These are phyloP conservation scores for Mimosa bimucronata DNA, from an alignment of 306 rosid genomes.

Conservation along the genomic window DNA sequence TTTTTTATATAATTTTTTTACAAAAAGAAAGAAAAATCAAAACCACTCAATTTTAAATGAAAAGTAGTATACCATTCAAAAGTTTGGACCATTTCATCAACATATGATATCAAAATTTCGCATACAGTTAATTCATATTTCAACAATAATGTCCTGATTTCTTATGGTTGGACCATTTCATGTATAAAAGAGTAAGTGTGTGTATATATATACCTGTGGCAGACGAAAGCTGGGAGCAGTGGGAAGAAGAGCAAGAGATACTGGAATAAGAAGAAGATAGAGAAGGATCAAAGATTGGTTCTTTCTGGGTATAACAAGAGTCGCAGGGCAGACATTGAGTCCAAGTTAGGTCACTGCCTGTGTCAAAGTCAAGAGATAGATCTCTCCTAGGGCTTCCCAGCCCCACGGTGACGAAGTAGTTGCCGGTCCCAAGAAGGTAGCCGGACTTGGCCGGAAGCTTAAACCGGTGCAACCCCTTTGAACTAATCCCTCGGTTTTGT, in stretches of 20 bases:
- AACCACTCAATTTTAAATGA: too few relatives aligned
- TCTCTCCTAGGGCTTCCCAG: slow-evolving; percentile 62
- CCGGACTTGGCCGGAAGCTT: slow-evolving; percentile 64
- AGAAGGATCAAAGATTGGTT: slow-evolving; percentile 53
- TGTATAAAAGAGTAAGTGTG: too few relatives aligned
- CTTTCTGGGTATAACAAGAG: slow-evolving; percentile 59
- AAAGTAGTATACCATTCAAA: too few relatives aligned
- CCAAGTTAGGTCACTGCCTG: slow-evolving; percentile 78
- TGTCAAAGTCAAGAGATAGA: slow-evolving; percentile 62
- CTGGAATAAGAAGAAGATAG: slow-evolving; percentile 49
- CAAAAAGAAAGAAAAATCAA: too few relatives aligned
- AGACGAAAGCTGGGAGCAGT: slow-evolving; percentile 52
- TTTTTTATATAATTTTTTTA: too few relatives aligned
- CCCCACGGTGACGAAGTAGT: slow-evolving; percentile 65
- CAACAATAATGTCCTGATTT: too few relatives aligned
- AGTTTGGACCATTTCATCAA: too few relatives aligned
- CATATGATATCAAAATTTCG: too few relatives aligned
- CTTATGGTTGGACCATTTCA: too few relatives aligned
- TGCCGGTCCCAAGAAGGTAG: slow-evolving; percentile 49
- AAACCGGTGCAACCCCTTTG: slow-evolving; percentile 12
- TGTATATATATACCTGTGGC: slow-evolving; percentile 49
- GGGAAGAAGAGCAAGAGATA: slow-evolving; percentile 49
- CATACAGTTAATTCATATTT: too few relatives aligned
- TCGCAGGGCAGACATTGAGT: slow-evolving; percentile 77
- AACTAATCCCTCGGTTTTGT: too few relatives aligned